These are phyloP conservation scores for Penicillium simplicissimum DNA, from an alignment of 495 filamentous ascomycete species.

Conservation along the genomic window DNA sequence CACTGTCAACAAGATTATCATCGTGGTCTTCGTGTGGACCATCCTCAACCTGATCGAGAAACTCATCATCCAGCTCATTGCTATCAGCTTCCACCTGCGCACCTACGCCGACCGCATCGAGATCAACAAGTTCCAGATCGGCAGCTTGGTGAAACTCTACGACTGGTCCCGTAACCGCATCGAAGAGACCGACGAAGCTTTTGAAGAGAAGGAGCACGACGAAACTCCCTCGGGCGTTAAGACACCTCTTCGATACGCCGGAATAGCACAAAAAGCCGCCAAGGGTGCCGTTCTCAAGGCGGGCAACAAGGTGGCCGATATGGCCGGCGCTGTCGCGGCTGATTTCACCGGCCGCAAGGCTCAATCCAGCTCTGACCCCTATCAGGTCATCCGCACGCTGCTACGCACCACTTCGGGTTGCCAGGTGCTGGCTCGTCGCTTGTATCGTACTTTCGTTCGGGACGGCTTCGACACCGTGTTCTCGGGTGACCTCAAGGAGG, in stretches of 20 bases:
- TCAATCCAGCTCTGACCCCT: constrained; percentile 74
- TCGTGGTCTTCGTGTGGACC: constrained; percentile 76
- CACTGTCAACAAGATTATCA: constrained; percentile 82
- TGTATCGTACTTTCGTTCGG: constrained; percentile 87
- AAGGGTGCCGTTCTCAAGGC: constrained; percentile 73
- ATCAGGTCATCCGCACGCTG: constrained; percentile 77
- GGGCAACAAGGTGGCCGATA: constrained; percentile 82
- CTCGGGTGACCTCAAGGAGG: constrained; percentile 73
- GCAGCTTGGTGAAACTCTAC: constrained; percentile 78
- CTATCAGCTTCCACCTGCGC: constrained; percentile 85
- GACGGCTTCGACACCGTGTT: constrained; percentile 73
- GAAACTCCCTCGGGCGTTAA: constrained; percentile 54
- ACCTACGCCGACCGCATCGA: constrained; percentile 93
- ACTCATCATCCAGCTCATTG: constrained; percentile 92
- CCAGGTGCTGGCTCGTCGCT: constrained; percentile 82
- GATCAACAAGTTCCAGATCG: constrained; percentile 87
- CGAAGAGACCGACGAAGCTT: constrained; percentile 69
- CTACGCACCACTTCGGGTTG: constrained; percentile 70
- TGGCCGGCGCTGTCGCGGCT: constrained; percentile 86
- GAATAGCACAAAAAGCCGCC: constrained; percentile 66
- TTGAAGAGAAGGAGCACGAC: constrained; percentile 52
- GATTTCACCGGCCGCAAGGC: constrained; percentile 86
- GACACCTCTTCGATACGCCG: constrained; percentile 71
- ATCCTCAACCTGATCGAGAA: constrained; percentile 87
- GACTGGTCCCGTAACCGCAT: constrained; percentile 74